Conservation (phyloP, 257 asterid genomes). For the Scutellaria galericulata region DNA sequence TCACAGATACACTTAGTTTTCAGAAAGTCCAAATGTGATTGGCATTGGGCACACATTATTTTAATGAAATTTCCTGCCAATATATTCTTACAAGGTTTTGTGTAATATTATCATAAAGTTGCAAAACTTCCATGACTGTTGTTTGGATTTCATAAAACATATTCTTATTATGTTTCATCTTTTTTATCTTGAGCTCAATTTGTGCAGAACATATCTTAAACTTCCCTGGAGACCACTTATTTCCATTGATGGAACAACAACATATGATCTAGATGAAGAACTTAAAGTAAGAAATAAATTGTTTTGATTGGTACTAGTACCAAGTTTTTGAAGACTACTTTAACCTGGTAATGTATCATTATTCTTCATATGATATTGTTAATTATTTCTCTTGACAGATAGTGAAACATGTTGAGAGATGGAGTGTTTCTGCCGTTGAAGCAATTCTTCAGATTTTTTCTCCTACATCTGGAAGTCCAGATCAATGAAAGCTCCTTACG, state of each 20-base stretch:
- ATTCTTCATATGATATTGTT: constrained; percentile 13
- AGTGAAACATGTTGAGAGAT: constrained; percentile 75
- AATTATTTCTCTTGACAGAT: constrained; percentile 45
- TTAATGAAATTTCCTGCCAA: background rate
- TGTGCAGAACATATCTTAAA: constrained; percentile 71
- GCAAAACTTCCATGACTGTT: no score
- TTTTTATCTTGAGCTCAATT: constrained; percentile 4
- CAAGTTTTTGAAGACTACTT: background rate
- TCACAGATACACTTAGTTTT: no score
- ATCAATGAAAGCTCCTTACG: constrained; percentile 29
- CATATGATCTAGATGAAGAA: constrained; percentile 58
- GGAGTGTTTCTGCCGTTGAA: constrained; percentile 77
- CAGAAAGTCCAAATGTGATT: no score
- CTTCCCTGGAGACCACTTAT: constrained; percentile 87
- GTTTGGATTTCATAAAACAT: no score
- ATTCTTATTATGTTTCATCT: background rate
- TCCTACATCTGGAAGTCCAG: constrained; percentile 50
- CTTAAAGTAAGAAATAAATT: constrained; percentile 50
- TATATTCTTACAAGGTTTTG: background rate
- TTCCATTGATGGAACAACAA: constrained; percentile 65
- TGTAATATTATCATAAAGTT: background rate
- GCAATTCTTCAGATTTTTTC: constrained; percentile 77
- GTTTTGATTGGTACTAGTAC: background rate
- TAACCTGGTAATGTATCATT: background rate
- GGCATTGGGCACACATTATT: no score